Base-by-base conservation (phyloP, 23 red algal species). In the Agarophyton chilense region DNA sequence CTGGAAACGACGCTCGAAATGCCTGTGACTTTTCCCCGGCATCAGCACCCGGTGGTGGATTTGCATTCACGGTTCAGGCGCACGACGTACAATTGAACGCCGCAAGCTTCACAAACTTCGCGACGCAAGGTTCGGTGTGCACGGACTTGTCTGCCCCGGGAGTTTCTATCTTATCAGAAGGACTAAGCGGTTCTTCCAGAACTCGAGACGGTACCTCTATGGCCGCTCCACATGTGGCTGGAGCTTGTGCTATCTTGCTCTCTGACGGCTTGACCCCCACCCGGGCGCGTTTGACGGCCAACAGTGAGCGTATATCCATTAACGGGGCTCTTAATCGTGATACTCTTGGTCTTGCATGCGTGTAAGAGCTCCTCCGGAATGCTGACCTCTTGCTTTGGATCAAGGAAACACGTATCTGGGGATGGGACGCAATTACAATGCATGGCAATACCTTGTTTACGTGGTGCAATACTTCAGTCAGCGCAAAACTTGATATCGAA, bases 101-200 rank as follows among this genome's bases (percentile, higher is more conserved):
- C 1, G 51, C 56, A 0, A 38, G 25, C 2, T 82, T 82, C 29
- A 65, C 78, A 12, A 82, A 82, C 10, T 66, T 36, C 28, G 51
- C 57, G 3, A 60, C 51, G 2, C 12, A 39, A 47, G 78, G 44
- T 8, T 40, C 66, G 2, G 14, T 19, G 17, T 82, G 78, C 16
- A 82, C 78, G 24, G 38, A 82, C 14, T n/a, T 82, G 29, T 82
- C 78, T 4, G 78, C 78, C 31, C 78, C 78, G 14, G 78, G 78
- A 5, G 54, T 60, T 9, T 18, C 52, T 2, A 82, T 82, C 44
- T 18, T 29, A n/a, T 82, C 57, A 8, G n/a, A 14, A 5, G 78
- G 54, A 28, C 12, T 47, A 12, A 47, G 44, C 44, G 44, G 44
- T 12, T 47, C 44, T 6, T 9, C 44, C 44, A 29, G 33, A 11